Percentiles rank a stretch among this genome's conserved stretches.
Conservation (phyloP, 1,139 yeast species). For the Saccharomyces pastorianus region DNA sequence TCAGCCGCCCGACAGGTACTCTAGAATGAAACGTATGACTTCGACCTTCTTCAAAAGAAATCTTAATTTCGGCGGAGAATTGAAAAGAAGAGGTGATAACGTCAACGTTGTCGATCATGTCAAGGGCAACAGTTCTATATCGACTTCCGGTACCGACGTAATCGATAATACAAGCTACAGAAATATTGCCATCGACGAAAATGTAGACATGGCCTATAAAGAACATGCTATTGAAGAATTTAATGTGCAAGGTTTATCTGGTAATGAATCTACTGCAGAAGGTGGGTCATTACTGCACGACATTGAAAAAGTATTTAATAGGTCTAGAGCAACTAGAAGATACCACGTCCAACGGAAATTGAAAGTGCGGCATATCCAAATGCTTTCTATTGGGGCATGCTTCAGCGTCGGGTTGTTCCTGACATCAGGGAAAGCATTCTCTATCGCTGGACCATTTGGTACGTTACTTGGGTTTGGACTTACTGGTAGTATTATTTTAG, state of each 20-base stretch:
- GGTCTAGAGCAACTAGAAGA: slow-evolving; percentile 1
- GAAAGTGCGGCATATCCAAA: slow-evolving; percentile 62
- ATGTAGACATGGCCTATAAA: slow-evolving; percentile 1
- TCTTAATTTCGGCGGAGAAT: neutral
- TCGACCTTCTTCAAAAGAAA: slow-evolving; percentile 1
- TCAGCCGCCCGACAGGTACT: neutral
- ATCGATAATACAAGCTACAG: slow-evolving; percentile 20
- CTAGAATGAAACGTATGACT: neutral
- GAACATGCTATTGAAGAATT: slow-evolving; percentile 5
- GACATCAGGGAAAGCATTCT: slow-evolving; percentile 65
- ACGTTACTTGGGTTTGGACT: slow-evolving; percentile 59
- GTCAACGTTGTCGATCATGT: neutral
- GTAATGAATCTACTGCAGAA: slow-evolving; percentile 2
- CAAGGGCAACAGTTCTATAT: neutral
- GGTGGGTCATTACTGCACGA: neutral
- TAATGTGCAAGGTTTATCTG: neutral
- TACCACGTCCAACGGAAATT: slow-evolving; percentile 43
- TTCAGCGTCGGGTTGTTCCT: slow-evolving; percentile 71
- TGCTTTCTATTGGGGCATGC: slow-evolving; percentile 75
- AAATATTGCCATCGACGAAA: slow-evolving; percentile 18
- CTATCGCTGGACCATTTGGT: slow-evolving; percentile 77
- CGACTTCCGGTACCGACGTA: slow-evolving; percentile 10
- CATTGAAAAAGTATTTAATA: slow-evolving; percentile 4
- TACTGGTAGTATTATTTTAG: slow-evolving; percentile 57
- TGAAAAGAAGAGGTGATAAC: neutral